phyloP scores from a whole-genome alignment of 345 rosid genomes.

The Salix udensis region DNA sequence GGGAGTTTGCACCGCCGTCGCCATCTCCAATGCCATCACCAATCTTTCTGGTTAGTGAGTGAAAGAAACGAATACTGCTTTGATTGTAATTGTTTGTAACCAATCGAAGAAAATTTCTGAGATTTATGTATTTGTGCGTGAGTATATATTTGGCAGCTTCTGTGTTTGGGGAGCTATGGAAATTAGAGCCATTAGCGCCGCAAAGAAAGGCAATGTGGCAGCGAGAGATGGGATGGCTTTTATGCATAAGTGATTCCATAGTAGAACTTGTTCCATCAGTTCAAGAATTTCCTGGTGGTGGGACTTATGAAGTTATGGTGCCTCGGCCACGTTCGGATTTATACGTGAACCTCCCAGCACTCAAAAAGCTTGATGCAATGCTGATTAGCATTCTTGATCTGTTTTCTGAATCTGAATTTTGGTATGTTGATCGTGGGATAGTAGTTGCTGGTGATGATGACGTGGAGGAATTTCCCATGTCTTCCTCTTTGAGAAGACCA shows the following conservation, averaged over 20 bases:
- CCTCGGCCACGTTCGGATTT: constrained; percentile 25
- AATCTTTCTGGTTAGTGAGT: constrained; percentile 30
- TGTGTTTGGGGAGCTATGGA: constrained; percentile 28
- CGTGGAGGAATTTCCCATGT: background rate
- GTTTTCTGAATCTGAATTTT: constrained; percentile 21
- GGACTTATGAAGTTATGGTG: constrained; percentile 28
- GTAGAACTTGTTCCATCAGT: constrained; percentile 29
- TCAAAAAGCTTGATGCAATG: constrained; percentile 28
- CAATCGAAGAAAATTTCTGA: background rate
- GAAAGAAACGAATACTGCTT: background rate
- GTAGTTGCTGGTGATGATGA: constrained; percentile 11
- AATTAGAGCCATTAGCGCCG: constrained; percentile 22
- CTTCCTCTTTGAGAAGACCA: constrained; percentile 6
- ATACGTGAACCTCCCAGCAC: constrained; percentile 29
- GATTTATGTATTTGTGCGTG: background rate
- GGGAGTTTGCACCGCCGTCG: constrained; percentile 45
- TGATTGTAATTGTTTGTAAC: background rate
- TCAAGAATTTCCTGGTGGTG: constrained; percentile 24
- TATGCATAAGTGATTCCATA: constrained; percentile 26
- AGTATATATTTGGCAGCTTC: constrained; percentile 20
- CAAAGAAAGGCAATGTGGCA: constrained; percentile 27
- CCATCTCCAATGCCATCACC: constrained; percentile 42
- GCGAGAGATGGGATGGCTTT: constrained; percentile 29
- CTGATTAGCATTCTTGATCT: constrained; percentile 24
- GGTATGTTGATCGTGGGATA: constrained; percentile 23